Percentiles rank a stretch among this genome's conserved stretches.
phyloP scores from a whole-genome alignment of 495 filamentous ascomycete genomes.

The Aspergillus baeticus region DNA sequence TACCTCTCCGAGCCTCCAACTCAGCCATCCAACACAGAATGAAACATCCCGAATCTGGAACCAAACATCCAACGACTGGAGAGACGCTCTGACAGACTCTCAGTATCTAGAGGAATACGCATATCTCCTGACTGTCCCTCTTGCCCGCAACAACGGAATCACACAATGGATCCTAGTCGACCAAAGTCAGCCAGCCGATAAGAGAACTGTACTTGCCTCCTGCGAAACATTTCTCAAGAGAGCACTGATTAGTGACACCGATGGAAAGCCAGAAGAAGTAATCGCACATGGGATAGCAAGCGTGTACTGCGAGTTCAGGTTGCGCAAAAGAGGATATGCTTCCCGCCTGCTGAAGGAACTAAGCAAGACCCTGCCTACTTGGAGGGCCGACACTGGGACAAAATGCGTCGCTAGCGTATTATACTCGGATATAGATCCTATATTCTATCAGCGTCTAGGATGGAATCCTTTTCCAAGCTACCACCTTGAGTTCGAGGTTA shows the following conservation, averaged over 20 bases:
- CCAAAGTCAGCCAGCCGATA: background rate
- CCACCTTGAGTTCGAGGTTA: background rate
- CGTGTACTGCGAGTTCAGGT: background rate
- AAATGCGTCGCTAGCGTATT: background rate
- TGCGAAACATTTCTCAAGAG: conserved; percentile 8
- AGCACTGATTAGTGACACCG: background rate
- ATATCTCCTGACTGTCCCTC: background rate
- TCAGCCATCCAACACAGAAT: background rate
- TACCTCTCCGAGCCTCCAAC: background rate
- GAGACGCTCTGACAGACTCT: background rate
- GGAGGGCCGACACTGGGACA: background rate
- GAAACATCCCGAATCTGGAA: background rate
- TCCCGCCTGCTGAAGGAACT: conserved; percentile 3
- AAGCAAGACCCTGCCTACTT: background rate
- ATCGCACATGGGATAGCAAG: conserved; percentile 1
- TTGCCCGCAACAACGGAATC: background rate
- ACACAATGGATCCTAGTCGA: conserved; percentile 5
- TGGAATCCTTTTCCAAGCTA: background rate
- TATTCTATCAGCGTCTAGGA: background rate
- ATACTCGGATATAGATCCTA: background rate
- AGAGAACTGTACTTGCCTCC: background rate
- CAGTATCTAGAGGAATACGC: conserved; percentile 4
- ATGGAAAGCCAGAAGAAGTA: background rate
- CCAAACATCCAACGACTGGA: background rate
- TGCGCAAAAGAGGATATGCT: background rate